Evolutionary conservation across 2,329 filamentous ascomycete genomes (phyloP).

Genomic region (Aschersonia sp.): DNA sequence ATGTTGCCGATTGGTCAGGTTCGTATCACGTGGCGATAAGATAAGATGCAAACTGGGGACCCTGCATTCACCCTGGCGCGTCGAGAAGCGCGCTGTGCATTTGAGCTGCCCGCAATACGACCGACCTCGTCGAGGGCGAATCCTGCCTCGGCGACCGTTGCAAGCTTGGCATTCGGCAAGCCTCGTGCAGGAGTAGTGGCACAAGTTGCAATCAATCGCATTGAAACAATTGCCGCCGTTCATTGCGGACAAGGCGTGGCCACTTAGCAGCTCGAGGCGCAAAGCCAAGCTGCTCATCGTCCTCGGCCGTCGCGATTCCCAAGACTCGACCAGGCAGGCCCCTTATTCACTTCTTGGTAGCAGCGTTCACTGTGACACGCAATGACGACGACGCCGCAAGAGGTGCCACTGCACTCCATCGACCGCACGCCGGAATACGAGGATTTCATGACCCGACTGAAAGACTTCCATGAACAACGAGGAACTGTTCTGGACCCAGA

Average conservation of each 20-base stretch:
- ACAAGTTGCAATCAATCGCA: too few relatives aligned
- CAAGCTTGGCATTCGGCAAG: slow-evolving; percentile 1
- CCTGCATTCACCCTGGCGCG: neutral
- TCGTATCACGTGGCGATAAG: slow-evolving; percentile 9
- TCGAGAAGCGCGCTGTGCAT: neutral
- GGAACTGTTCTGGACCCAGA: slow-evolving; percentile 68
- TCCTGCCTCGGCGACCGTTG: slow-evolving; percentile 9
- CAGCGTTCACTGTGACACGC: slow-evolving; percentile 1
- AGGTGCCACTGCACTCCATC: slow-evolving; percentile 29
- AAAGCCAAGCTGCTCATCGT: too few relatives aligned
- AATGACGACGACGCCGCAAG: slow-evolving; percentile 15
- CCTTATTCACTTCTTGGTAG: neutral
- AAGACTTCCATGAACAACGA: slow-evolving; percentile 62
- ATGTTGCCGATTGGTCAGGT: slow-evolving; percentile 12
- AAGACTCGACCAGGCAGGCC: neutral
- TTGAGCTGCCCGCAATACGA: neutral
- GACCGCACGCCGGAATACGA: slow-evolving; percentile 57
- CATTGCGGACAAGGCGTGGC: too few relatives aligned
- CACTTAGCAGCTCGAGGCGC: too few relatives aligned
- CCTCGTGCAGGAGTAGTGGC: too few relatives aligned
- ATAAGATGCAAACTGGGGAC: neutral
- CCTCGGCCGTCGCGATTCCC: neutral
- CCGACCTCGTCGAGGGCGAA: slow-evolving; percentile 4
- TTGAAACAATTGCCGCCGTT: too few relatives aligned
- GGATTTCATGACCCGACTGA: slow-evolving; percentile 62